Conservation (phyloP, 2,329 filamentous ascomycete genomes). For the Thielaviopsis ethacetica region DNA sequence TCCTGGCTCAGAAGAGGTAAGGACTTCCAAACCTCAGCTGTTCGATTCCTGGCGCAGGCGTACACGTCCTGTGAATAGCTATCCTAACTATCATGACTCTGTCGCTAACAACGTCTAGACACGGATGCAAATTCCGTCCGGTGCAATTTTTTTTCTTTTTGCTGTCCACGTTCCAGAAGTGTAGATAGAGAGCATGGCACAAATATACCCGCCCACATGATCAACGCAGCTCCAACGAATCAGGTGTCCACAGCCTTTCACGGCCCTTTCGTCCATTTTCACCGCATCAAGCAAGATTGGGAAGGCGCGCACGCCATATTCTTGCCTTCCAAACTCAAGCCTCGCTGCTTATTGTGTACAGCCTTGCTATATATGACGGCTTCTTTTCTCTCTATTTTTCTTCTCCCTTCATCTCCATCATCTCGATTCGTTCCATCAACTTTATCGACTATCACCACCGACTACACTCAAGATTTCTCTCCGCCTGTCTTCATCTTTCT, state of each 20-base stretch:
- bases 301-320: no score
- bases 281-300: no score
- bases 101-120: background rate
- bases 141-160: background rate
- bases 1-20: slow-evolving; percentile 8
- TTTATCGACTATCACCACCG: background rate
- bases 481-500: background rate
- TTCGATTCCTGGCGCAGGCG: slow-evolving; percentile 1
- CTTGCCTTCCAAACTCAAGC: no score
- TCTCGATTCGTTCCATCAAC: background rate
- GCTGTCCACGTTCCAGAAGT: background rate
- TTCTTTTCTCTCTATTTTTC: background rate
- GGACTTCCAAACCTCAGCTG: background rate
- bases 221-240: no score
- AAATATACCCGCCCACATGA: no score
- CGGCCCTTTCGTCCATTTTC: no score
- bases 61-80: background rate
- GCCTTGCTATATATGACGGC: no score
- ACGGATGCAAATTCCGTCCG: slow-evolving; percentile 7
- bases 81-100: background rate
- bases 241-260: no score
- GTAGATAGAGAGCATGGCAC: no score
- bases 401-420: background rate
- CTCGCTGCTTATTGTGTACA: background rate
- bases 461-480: background rate